phyloP scores from a whole-genome alignment of 2,329 filamentous ascomycete genomes.

The Capronia coronata region DNA sequence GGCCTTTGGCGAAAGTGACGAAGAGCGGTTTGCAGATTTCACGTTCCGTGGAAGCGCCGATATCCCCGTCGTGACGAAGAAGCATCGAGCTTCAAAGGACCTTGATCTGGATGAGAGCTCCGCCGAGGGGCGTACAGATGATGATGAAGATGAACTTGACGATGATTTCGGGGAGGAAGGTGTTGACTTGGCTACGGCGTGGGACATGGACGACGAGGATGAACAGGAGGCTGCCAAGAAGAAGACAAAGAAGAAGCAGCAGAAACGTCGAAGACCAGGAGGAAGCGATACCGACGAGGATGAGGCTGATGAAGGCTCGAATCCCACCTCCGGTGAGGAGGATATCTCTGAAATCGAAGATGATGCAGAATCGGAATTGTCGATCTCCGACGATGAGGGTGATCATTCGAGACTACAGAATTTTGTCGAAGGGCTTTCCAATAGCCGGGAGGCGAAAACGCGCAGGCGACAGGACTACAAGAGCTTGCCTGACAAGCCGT shows the following conservation, averaged over 20 bases:
- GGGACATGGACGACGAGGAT: slow-evolving; percentile 50
- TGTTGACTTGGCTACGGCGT: slow-evolving; percentile 56
- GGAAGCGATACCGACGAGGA: slow-evolving; percentile 35
- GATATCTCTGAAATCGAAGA: slow-evolving; percentile 44
- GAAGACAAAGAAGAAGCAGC: slow-evolving; percentile 30
- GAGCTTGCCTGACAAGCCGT: slow-evolving; percentile 56
- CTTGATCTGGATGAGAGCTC: slow-evolving; percentile 47
- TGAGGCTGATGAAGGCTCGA: slow-evolving; percentile 41
- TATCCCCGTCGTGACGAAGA: slow-evolving; percentile 25
- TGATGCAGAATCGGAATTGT: slow-evolving; percentile 47
- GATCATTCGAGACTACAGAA: slow-evolving; percentile 60
- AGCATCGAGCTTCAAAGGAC: slow-evolving; percentile 29
- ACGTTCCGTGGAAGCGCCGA: slow-evolving; percentile 54
- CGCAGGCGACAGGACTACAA: slow-evolving; percentile 33
- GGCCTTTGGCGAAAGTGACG: slow-evolving; percentile 81
- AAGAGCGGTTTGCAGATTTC: slow-evolving; percentile 75
- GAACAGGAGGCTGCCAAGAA: slow-evolving; percentile 38
- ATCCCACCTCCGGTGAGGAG: slow-evolving; percentile 31
- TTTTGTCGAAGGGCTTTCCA: slow-evolving; percentile 46
- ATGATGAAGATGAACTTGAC: slow-evolving; percentile 36
- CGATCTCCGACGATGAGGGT: slow-evolving; percentile 43
- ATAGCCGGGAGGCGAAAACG: slow-evolving; percentile 17
- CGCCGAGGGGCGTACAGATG: slow-evolving; percentile 33
- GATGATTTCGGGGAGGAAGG: slow-evolving; percentile 57
- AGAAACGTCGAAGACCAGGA: slow-evolving; percentile 32